Evolutionary conservation across 805 yeast genomes (phyloP), one percentile per base, ranked within the genome.

Genomic region (Kodamaea jinghongensis): DNA sequence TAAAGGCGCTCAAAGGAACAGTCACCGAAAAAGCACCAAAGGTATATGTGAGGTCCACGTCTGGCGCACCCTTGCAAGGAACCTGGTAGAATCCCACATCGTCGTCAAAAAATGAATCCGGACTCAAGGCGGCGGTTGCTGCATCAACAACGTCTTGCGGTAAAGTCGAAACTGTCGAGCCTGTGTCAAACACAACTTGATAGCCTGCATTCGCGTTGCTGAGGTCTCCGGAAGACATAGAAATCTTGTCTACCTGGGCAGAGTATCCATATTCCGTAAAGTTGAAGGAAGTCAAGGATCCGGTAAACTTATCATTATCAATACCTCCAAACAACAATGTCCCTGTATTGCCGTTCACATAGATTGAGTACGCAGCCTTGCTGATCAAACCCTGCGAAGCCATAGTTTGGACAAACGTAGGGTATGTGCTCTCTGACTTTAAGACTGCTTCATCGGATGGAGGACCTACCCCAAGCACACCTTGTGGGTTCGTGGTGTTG

Each of bases 291-390:
- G 46, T 48, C 44, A 72, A 51, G 2, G 50, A 53, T 12, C 88
- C 89, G 0, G 60, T 39, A 56, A 76, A 81, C 58, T 82, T 83
- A 28, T 76, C 69, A 43, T 72, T 75, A 51, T 84, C 91, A 16
- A 80, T 72, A 17, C 83, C 93, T 36, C 93, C 91, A 63, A 85
- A 85, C 31, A 84, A 55, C 14, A 84, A 65, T n/a, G 70, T 59
- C 6, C 69, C 70, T 3, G 45, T 7, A 4, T 7, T 9, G 2
- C 30, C 42, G 36, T 45, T 45, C 42, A 53, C 39, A 36, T 47
- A 49, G n/a, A 49, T n/a, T 9, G 50, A 47, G 29, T 47, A 49
- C 7, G 44, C 42, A 6, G 49, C 43, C 14, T 32, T 42, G 4
- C 20, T 4, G 22, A 43, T 48, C 11, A 31, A 6, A 2, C 49